Percentiles rank a stretch among this genome's conserved stretches.
Conservation (phyloP, 2,329 filamentous ascomycete genomes). For the Arthroderma uncinatum region DNA sequence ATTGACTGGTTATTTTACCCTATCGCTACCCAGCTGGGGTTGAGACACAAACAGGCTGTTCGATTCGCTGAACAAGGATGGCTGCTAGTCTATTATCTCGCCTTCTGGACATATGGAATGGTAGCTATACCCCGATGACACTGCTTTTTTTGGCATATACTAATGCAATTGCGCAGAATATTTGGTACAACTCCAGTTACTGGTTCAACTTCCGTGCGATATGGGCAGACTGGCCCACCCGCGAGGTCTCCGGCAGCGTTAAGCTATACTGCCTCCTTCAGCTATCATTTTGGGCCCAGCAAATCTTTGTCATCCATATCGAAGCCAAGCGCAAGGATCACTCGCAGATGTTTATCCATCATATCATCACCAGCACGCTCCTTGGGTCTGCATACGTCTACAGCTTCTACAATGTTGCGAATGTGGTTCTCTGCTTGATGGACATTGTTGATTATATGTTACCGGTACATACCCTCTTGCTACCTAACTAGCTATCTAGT, state of each 20-base stretch:
- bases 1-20: conserved; percentile 85
- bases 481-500: too few species aligned
- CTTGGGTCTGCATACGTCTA: conserved; percentile 77
- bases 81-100: conserved; percentile 70
- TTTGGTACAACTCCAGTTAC: conserved; percentile 66
- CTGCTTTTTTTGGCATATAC: conserved; percentile 8
- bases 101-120: conserved; percentile 75
- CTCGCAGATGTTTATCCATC: conserved; percentile 90
- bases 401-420: conserved; percentile 75
- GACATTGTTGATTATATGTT: conserved; percentile 84
- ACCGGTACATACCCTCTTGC: conserved; percentile 48
- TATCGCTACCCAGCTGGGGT: conserved; percentile 58
- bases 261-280: conserved; percentile 88
- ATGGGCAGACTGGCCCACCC: conserved; percentile 75
- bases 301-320: conserved; percentile 86
- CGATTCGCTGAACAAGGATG: conserved; percentile 92
- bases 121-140: conserved; percentile 40
- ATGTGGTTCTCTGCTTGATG: conserved; percentile 83
- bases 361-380: conserved; percentile 75
- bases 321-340: conserved; percentile 92
- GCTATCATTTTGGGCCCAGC: conserved; percentile 87
- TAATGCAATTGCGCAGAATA: conserved; percentile 48
- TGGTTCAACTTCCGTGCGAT: conserved; percentile 65
- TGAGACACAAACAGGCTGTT: conserved; percentile 65
- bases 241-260: conserved; percentile 60